A percentile compares a stretch with the other conserved stretches of the same genome.
Evolutionary conservation across 169 alveolate genomes (phyloP).

Genomic region (Plasmodium billcollinsi): DNA sequence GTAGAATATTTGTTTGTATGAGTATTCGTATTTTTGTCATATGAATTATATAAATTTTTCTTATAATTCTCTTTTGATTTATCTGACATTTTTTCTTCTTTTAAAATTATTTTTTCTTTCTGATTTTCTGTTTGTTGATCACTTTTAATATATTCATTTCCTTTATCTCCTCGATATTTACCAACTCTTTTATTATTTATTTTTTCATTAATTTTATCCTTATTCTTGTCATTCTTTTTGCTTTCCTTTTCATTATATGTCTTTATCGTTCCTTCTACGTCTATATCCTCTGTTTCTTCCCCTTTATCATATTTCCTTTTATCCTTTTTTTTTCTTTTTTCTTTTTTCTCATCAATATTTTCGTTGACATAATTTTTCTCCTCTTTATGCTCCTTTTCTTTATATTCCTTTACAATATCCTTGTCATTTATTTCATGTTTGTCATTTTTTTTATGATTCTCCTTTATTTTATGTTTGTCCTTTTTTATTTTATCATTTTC

Average conservation of each 20-base stretch:
- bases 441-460: neutral
- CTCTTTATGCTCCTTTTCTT: neutral
- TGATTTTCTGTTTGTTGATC: neutral
- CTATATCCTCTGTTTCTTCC: neutral
- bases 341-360: neutral
- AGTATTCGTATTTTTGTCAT: neutral
- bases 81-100: neutral
- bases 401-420: neutral
- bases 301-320: neutral
- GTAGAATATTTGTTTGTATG: neutral
- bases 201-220: neutral
- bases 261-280: neutral
- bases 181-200: neutral
- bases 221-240: neutral
- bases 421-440: neutral
- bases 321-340: neutral
- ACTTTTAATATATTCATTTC: neutral
- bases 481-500: neutral
- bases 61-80: neutral
- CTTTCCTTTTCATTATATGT: neutral
- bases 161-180: neutral
- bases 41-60: too few relatives aligned
- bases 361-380: conserved; percentile 7
- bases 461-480: neutral
- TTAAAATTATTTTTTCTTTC: neutral